Conservation (phyloP, 345 rosid species). For the Tarenaya hassleriana region DNA sequence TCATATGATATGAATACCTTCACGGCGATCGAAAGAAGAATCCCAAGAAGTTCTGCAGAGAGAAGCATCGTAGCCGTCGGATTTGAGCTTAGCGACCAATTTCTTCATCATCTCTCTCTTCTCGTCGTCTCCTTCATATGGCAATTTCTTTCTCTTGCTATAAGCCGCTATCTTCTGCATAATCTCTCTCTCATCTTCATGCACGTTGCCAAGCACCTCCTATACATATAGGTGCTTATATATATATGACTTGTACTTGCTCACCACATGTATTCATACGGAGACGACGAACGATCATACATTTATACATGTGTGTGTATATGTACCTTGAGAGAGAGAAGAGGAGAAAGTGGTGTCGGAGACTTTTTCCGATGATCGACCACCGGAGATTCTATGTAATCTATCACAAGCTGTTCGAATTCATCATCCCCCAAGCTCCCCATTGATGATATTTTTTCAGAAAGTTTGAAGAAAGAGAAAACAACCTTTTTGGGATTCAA, state of each 20-base stretch:
- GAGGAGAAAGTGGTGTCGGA: slow-evolving; percentile 11
- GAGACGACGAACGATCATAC: not conserved
- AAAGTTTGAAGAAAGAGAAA: not conserved
- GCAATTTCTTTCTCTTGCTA: slow-evolving; percentile 13
- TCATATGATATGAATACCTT: slow-evolving; percentile 29
- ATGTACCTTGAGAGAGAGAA: slow-evolving; percentile 30
- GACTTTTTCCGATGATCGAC: slow-evolving; percentile 16
- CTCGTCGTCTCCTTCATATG: slow-evolving; percentile 26
- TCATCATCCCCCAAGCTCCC: slow-evolving; percentile 45
- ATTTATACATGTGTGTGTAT: not conserved
- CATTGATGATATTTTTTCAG: slow-evolving; percentile 19
- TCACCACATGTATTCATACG: not conserved
- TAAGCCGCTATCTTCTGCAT: slow-evolving; percentile 27
- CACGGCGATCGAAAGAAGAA: slow-evolving; percentile 28
- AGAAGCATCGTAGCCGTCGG: slow-evolving; percentile 33
- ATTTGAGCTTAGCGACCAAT: slow-evolving; percentile 27
- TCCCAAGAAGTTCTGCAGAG: slow-evolving; percentile 31
- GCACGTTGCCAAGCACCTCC: slow-evolving; percentile 31
- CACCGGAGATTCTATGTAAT: slow-evolving; percentile 36
- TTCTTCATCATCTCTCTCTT: slow-evolving; percentile 32
- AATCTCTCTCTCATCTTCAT: slow-evolving; percentile 31
- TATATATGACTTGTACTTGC: not conserved
- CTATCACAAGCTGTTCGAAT: slow-evolving; percentile 39
- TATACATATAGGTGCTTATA: not conserved
- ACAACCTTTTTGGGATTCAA: not conserved